Evolutionary conservation across 2,329 filamentous ascomycete genomes (phyloP).

Genomic region (Periconia sp.): DNA sequence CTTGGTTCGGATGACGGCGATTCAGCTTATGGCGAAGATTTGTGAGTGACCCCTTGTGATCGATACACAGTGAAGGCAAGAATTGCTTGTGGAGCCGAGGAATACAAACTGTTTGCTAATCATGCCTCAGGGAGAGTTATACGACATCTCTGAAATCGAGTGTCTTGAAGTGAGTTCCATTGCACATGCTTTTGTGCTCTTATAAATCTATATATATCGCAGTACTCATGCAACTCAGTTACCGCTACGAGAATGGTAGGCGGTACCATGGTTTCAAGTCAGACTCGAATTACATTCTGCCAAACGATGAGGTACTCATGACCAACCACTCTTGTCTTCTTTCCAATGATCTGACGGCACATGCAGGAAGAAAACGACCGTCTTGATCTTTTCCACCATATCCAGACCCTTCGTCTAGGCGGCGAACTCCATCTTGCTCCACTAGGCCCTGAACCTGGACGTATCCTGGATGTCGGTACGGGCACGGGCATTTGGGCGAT

Average conservation of each 20-base stretch:
- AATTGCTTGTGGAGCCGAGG: not conserved
- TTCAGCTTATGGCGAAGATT: conserved; percentile 21
- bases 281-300: conserved; percentile 22
- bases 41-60: conserved; percentile 11
- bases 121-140: conserved; percentile 19
- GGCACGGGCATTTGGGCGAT: conserved; percentile 30
- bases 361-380: conserved; percentile 26
- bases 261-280: conserved; percentile 27
- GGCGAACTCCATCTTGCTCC: conserved; percentile 27
- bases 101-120: not conserved
- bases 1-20: conserved; percentile 10
- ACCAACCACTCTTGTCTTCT: not conserved
- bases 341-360: not conserved
- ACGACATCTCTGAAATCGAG: conserved; percentile 26
- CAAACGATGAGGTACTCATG: conserved; percentile 25
- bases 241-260: conserved; percentile 27
- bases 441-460: conserved; percentile 18
- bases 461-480: conserved; percentile 23
- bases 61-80: not conserved
- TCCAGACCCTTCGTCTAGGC: conserved; percentile 19
- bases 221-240: conserved; percentile 7
- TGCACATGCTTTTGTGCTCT: not conserved
- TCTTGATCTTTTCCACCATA: conserved; percentile 28
- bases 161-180: conserved; percentile 18
- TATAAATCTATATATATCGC: not conserved